A percentile compares a stretch with the other conserved stretches of the same genome.
These are phyloP conservation scores for Triticum urartu DNA, from an alignment of 176 grass and related monocot species.

Conservation along the genomic window DNA sequence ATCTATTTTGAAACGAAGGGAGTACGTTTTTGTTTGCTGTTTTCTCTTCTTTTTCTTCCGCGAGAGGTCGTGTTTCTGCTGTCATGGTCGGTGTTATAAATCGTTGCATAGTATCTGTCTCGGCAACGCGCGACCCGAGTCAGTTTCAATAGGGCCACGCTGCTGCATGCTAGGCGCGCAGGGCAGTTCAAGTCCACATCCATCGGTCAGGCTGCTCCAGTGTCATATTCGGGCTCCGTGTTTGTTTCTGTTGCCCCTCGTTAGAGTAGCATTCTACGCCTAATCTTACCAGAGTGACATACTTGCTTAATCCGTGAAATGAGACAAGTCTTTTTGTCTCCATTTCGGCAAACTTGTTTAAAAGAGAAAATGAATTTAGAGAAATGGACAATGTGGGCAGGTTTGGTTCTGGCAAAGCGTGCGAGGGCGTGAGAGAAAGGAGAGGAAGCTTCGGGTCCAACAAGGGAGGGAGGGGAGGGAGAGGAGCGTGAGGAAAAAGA, in stretches of 20 bases:
- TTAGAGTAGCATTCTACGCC: no score
- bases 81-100: background rate
- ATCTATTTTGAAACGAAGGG: no score
- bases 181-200: background rate
- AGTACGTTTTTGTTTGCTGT: background rate
- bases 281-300: no score
- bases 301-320: no score
- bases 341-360: no score
- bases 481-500: background rate
- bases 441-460: background rate
- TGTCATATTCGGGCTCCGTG: background rate
- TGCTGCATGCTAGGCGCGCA: background rate
- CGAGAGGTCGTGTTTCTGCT: background rate
- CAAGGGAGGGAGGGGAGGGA: background rate
- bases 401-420: no score
- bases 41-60: no score
- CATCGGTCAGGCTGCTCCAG: background rate
- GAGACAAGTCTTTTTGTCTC: no score
- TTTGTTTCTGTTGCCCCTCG: background rate
- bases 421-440: no score
- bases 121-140: background rate
- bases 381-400: no score
- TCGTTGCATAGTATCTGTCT: conserved; percentile 13
- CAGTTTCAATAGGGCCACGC: conserved; percentile 4
- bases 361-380: no score